Evolutionary conservation across 2,329 filamentous ascomycete species (phyloP), one percentile per base, ranked within the genome.

Genomic region (Sporothrix curviconia): DNA sequence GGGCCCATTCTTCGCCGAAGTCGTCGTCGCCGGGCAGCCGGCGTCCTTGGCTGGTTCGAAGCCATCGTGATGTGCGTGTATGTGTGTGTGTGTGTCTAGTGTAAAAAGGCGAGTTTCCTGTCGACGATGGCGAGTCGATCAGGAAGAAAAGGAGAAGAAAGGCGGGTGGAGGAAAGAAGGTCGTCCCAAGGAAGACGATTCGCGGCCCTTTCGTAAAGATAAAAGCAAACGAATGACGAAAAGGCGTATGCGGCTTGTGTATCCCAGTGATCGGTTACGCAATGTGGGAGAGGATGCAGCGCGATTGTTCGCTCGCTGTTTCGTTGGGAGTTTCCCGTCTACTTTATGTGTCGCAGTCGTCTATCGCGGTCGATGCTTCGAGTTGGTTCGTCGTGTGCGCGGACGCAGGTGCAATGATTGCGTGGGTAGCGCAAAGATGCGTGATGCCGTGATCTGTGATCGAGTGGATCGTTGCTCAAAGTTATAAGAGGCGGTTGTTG

Each of bases 1-100:
- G 80, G 25, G 91, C 90, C 84, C 86, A 89, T 67, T 82, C 80
- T 68, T 91, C 87, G 68, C 86, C 86, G 66, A 83, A 81, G 7
- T 78, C 74, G 39, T 66, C 71, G 53, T 69, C 66, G 59, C 12
- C 66, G 57, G 28, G 30, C 62, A 56, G 49, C 52, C 46, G 60
- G 46, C 24, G 56, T 44, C 36, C 61, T 62, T 59, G 64, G 63
- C 47, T 62, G 63, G 55, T 62, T 59, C 32, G 65, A 52, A 25
- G 66, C 68, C 69, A 71, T 71, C 54, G 46, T 64, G 61, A 0
- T 39, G 22, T 36, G 37, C 12, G 66, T 65, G 43, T 66, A 60
- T 34, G 34, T 46, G 37, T 50, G n/a, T 51, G 55, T 44, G 34
- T 46, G 28, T 28, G 42, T 19, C 7, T 25, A 24, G 5, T 17